Base-by-base conservation (phyloP, 108 stramenopile species). In the Epithemia pelagica region DNA sequence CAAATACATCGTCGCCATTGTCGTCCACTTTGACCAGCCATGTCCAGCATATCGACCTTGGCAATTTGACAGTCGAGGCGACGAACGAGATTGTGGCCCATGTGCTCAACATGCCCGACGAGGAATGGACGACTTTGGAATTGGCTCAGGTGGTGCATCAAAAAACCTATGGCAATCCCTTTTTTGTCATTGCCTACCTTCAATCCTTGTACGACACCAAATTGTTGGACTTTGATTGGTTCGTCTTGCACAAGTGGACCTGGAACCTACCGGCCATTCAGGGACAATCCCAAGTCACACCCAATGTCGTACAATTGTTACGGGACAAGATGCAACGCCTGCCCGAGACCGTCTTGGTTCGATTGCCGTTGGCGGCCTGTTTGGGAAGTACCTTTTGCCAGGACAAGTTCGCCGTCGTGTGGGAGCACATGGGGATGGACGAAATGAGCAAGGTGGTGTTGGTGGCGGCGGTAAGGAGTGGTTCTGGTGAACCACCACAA, bases 101-200 rank as follows among this genome's bases (percentile, higher is more conserved):
- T n/a, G n/a, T n/a, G n/a, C n/a, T n/a, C n/a, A n/a, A n/a, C n/a
- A n/a, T n/a, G n/a, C n/a, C n/a, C n/a, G n/a, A n/a, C n/a, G n/a
- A n/a, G n/a, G n/a, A n/a, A n/a, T n/a, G n/a, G n/a, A n/a, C n/a
- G n/a, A n/a, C n/a, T n/a, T n/a, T n/a, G n/a, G n/a, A n/a, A 59
- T 31, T 87, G 15, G 61, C 82, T 0, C 52, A 58, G n/a, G 59
- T 80, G 28, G 77, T 84, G n/a, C 80, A 75, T 19, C 54, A 54
- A 32, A 84, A 82, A 65, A 88, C 87, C 3, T 46, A 62, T 5
- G 87, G 87, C 28, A 84, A 84, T 61, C 76, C 81, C 8, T 80
- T 83, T 29, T 85, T 83, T 64, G 69, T 70, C 1, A 52, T 78
- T 2, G 73, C 80, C 53, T 83, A 75, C 61, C n/a, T 88, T 0